Conservation (phyloP, 1,139 yeast species). For the Hyphopichia khmerensis region DNA sequence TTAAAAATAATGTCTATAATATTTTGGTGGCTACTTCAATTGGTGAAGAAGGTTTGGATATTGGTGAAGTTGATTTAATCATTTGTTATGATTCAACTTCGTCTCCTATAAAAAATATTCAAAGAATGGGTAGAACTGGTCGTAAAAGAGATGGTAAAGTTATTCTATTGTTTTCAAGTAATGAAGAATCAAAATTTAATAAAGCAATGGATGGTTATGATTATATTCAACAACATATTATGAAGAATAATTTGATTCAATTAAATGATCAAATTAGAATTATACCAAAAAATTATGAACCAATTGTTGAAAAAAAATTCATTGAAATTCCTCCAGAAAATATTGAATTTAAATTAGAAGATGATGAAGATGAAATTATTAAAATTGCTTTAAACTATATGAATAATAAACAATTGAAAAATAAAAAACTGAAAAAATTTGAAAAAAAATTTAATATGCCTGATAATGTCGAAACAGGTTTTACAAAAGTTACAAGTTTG, state of each 20-base stretch:
- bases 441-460: slow-evolving; percentile 69
- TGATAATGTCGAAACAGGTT: slow-evolving; percentile 71
- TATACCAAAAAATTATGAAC: slow-evolving; percentile 56
- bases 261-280: slow-evolving; percentile 59
- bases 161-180: slow-evolving; percentile 71
- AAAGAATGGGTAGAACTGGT: slow-evolving; percentile 98
- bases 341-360: slow-evolving; percentile 44
- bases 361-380: slow-evolving; percentile 70
- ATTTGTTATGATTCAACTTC: slow-evolving; percentile 90
- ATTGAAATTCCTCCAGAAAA: slow-evolving; percentile 75
- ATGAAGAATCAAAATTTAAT: slow-evolving; percentile 77
- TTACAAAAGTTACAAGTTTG: slow-evolving; percentile 55
- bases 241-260: slow-evolving; percentile 39
- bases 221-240: slow-evolving; percentile 67
- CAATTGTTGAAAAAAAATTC: slow-evolving; percentile 52
- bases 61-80: slow-evolving; percentile 94
- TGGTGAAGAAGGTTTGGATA: slow-evolving; percentile 98
- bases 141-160: slow-evolving; percentile 89
- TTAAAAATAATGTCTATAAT: slow-evolving; percentile 70
- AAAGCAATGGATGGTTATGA: slow-evolving; percentile 85
- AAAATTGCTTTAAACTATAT: slow-evolving; percentile 56
- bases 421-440: slow-evolving; percentile 12
- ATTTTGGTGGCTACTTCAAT: slow-evolving; percentile 93
- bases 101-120: slow-evolving; percentile 90
- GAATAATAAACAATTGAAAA: slow-evolving; percentile 16